Evolutionary conservation across 176 grass and related monocot genomes (phyloP).

Genomic region (Musa schizocarpa): DNA sequence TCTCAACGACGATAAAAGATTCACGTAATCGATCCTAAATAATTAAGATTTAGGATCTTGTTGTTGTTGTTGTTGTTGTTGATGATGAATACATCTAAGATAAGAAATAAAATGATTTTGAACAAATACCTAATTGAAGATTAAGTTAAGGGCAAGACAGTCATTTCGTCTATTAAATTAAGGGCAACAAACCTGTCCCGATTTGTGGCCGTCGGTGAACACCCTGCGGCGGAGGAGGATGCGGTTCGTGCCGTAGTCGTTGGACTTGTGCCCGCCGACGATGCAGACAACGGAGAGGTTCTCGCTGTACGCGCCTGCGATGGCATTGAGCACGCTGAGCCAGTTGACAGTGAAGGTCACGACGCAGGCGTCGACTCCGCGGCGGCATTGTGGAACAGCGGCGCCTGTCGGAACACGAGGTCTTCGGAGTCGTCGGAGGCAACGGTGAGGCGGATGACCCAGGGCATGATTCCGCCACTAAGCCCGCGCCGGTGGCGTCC

Average conservation of each 20-base stretch:
- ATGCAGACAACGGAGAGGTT: conserved; percentile 53
- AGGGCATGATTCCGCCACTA: background rate
- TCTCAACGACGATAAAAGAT: no score
- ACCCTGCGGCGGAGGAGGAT: conserved; percentile 3
- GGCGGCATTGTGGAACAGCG: background rate
- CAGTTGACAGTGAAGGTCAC: conserved; percentile 63
- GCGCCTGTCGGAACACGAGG: background rate
- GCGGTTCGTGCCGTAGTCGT: conserved; percentile 68
- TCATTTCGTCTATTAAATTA: no score
- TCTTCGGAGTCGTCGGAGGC: background rate
- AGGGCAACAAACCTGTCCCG: no score
- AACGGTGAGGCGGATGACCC: conserved; percentile 7
- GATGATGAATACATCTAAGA: no score
- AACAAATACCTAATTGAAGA: no score
- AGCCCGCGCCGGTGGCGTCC: background rate
- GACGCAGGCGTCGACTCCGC: conserved; percentile 38
- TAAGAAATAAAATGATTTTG: no score
- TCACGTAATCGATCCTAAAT: no score
- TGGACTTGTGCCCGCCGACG: conserved; percentile 50
- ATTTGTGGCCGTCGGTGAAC: no score
- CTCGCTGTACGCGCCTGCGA: conserved; percentile 56
- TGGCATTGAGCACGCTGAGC: conserved; percentile 54
- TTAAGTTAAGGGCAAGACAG: no score
- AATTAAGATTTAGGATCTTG: no score
- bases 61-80: no score